Conservation (phyloP, 768 basidiomycete genomes). For the Calocybe indica region DNA sequence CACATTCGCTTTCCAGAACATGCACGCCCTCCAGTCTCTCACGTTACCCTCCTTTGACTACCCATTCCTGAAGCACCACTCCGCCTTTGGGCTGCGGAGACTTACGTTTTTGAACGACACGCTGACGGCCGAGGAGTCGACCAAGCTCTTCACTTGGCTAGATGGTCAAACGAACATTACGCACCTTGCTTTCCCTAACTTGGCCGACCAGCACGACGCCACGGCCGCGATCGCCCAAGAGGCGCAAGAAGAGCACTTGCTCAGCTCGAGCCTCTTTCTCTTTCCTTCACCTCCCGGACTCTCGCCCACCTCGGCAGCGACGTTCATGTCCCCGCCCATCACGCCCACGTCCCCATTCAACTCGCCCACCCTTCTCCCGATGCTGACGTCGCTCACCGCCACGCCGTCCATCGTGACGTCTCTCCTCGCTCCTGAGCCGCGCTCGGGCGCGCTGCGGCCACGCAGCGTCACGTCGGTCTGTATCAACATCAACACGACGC, state of each 20-base stretch:
- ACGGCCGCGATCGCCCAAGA: background rate
- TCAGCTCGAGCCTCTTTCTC: slow-evolving; percentile 2
- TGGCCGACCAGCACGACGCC: slow-evolving; percentile 17
- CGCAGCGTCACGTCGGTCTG: slow-evolving; percentile 28
- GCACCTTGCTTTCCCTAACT: slow-evolving; percentile 32
- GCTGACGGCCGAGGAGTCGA: slow-evolving; percentile 24
- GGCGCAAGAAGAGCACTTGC: slow-evolving; percentile 1
- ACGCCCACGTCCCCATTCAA: slow-evolving; percentile 14
- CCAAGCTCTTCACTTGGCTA: slow-evolving; percentile 33
- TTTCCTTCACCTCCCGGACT: slow-evolving; percentile 2
- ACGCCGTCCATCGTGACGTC: slow-evolving; percentile 26
- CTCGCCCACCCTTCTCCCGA: slow-evolving; percentile 33
- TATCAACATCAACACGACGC: slow-evolving; percentile 36
- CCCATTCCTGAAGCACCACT: slow-evolving; percentile 34
- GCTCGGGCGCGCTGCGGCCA: background rate
- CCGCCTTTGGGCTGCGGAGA: slow-evolving; percentile 33
- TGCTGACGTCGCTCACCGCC: slow-evolving; percentile 29
- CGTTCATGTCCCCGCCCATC: slow-evolving; percentile 8
- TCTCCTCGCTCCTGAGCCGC: slow-evolving; percentile 13
- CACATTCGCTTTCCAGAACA: slow-evolving; percentile 37
- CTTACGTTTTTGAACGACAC: slow-evolving; percentile 30
- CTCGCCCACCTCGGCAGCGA: slow-evolving; percentile 8
- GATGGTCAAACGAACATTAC: slow-evolving; percentile 36
- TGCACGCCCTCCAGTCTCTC: slow-evolving; percentile 36
- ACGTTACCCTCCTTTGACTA: slow-evolving; percentile 37